A percentile compares a stretch with the other conserved stretches of the same genome.
These are phyloP conservation scores for Viola pubescens DNA, from an alignment of 441 rosid genomes.

Conservation along the genomic window DNA sequence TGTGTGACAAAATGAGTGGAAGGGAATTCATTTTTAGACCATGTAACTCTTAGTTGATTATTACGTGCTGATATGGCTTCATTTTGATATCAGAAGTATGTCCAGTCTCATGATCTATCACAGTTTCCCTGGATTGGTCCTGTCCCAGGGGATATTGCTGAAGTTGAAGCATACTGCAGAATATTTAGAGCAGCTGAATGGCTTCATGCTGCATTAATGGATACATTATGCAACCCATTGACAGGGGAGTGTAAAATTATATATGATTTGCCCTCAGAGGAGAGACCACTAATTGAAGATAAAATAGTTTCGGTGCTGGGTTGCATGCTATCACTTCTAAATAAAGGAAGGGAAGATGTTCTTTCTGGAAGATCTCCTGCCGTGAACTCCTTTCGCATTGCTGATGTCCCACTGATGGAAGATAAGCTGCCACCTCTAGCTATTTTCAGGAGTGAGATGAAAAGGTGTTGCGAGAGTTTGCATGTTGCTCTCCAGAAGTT, in stretches of 20 bases:
- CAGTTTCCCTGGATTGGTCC: constrained; percentile 88
- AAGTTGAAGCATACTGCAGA: constrained; percentile 94
- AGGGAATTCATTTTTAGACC: not conserved
- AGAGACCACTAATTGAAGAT: constrained; percentile 83
- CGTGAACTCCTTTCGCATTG: constrained; percentile 38
- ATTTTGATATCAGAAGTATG: constrained; percentile 28
- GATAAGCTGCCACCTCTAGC: constrained; percentile 89
- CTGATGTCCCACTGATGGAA: constrained; percentile 46
- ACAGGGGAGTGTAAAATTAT: constrained; percentile 87
- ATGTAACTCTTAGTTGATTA: too few species aligned
- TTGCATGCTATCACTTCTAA: constrained; percentile 76
- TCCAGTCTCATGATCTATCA: constrained; percentile 50
- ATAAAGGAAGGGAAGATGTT: constrained; percentile 83
- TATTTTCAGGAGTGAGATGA: constrained; percentile 84
- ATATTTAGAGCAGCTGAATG: constrained; percentile 82
- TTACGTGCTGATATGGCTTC: constrained; percentile 24
- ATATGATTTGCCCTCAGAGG: constrained; percentile 67
- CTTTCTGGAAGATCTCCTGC: constrained; percentile 76
- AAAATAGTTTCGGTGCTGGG: constrained; percentile 92
- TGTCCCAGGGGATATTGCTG: constrained; percentile 93
- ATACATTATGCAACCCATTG: constrained; percentile 83
- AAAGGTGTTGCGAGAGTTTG: constrained; percentile 90
- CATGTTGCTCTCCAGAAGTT: constrained; percentile 86
- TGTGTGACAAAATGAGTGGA: constrained; percentile 23
- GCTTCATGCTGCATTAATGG: constrained; percentile 85